Evolutionary conservation across 1,284 basidiomycete species (phyloP).

Genomic region (Cutaneotrichosporon dermatis): DNA sequence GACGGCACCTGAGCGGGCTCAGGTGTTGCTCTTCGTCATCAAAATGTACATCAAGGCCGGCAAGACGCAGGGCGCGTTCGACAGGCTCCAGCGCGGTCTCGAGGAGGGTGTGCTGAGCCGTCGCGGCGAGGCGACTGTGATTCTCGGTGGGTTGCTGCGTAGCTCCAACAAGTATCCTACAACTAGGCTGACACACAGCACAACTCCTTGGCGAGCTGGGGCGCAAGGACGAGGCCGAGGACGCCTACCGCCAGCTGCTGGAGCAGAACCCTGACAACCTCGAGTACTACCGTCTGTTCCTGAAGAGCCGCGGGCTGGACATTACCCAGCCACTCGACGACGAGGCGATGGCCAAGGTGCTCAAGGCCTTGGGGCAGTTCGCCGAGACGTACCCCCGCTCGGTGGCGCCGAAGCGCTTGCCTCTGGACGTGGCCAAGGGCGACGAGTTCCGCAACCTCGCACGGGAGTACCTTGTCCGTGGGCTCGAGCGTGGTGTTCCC

Average conservation of each 20-base stretch:
- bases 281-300: slow-evolving; percentile 72
- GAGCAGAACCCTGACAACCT: slow-evolving; percentile 81
- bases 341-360: slow-evolving; percentile 56
- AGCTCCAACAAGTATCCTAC: too few species aligned
- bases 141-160: slow-evolving; percentile 57
- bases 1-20: slow-evolving; percentile 64
- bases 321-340: slow-evolving; percentile 40
- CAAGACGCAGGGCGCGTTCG: slow-evolving; percentile 51
- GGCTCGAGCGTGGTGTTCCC: slow-evolving; percentile 80
- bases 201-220: slow-evolving; percentile 62
- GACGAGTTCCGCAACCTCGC: slow-evolving; percentile 65
- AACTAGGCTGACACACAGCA: slow-evolving; percentile 25
- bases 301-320: slow-evolving; percentile 63
- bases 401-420: slow-evolving; percentile 66
- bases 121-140: slow-evolving; percentile 64
- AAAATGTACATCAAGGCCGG: slow-evolving; percentile 71
- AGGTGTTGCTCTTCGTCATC: slow-evolving; percentile 78
- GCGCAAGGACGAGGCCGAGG: slow-evolving; percentile 62
- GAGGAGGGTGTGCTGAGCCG: slow-evolving; percentile 66
- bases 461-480: slow-evolving; percentile 66
- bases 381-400: slow-evolving; percentile 62
- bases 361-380: slow-evolving; percentile 61
- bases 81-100: slow-evolving; percentile 63
- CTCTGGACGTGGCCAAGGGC: slow-evolving; percentile 63
- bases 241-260: slow-evolving; percentile 73